phyloP scores from a whole-genome alignment of 371 early-diverging fungal genomes.

The Sporodiniella umbellata region DNA sequence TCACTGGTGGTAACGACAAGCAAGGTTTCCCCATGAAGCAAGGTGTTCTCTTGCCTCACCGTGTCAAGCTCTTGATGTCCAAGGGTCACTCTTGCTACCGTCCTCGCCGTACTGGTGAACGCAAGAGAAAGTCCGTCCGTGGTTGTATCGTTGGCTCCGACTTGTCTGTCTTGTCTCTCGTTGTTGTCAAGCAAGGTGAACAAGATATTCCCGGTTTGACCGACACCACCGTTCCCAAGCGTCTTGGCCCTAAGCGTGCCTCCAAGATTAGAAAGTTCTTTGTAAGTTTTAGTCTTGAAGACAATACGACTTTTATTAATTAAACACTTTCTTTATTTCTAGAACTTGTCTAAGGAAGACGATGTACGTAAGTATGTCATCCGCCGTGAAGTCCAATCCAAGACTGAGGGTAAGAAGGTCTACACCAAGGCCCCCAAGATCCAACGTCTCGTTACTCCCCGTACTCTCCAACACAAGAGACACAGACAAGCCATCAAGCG shows the following conservation, averaged over 20 bases:
- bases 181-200: constrained; percentile 97
- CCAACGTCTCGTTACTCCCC: constrained; percentile 96
- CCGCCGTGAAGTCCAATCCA: constrained; percentile 90
- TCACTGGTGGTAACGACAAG: constrained; percentile 99
- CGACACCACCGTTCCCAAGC: constrained; percentile 89
- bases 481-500: constrained; percentile 81
- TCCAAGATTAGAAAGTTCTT: constrained; percentile 98
- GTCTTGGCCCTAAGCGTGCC: constrained; percentile 98
- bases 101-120: constrained; percentile 96
- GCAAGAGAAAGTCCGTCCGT: constrained; percentile 99
- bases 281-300: constrained; percentile 42
- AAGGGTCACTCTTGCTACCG: constrained; percentile 99
- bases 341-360: constrained; percentile 91
- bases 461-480: constrained; percentile 93
- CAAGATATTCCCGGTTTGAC: constrained; percentile 95
- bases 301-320: not conserved
- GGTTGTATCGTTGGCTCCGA: constrained; percentile 98
- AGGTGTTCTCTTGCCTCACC: constrained; percentile 91
- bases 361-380: constrained; percentile 98
- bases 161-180: constrained; percentile 91
- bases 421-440: constrained; percentile 94
- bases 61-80: constrained; percentile 93
- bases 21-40: constrained; percentile 99
- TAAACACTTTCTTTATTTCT: not conserved
- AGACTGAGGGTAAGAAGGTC: constrained; percentile 86